Evolutionary conservation across 176 grass and related monocot genomes (phyloP).

Genomic region (Leersia perrieri): DNA sequence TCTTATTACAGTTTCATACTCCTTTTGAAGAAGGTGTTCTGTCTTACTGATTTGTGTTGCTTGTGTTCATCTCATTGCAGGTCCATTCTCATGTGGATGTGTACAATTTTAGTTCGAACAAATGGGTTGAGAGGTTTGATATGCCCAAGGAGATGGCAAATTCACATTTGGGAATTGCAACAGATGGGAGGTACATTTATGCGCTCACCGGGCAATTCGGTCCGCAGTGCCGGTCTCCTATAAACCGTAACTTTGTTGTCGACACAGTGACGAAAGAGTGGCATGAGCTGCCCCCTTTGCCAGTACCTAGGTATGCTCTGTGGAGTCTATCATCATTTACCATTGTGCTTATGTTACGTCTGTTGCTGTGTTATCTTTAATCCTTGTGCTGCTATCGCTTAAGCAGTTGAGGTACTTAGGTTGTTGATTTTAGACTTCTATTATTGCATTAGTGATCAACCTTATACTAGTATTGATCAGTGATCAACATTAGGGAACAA

Average conservation of each 20-base stretch:
- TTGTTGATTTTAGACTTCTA: neutral
- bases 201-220: slow-evolving; percentile 76
- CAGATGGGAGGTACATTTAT: slow-evolving; percentile 88
- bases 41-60: slow-evolving; percentile 9
- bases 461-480: neutral
- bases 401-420: neutral
- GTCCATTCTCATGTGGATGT: slow-evolving; percentile 94
- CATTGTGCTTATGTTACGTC: slow-evolving; percentile 11
- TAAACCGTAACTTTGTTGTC: slow-evolving; percentile 68
- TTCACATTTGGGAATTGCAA: slow-evolving; percentile 76
- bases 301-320: slow-evolving; percentile 60
- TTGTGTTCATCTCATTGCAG: slow-evolving; percentile 40
- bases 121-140: slow-evolving; percentile 66
- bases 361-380: neutral
- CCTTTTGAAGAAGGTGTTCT: neutral
- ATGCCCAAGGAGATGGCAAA: slow-evolving; percentile 85
- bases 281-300: slow-evolving; percentile 65
- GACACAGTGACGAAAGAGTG: slow-evolving; percentile 74
- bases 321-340: neutral
- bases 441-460: neutral
- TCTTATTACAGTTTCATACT: neutral
- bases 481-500: no score
- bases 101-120: slow-evolving; percentile 77
- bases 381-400: neutral
- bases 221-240: slow-evolving; percentile 61